Base-by-base conservation (phyloP, 108 stramenopile species). In the Nannochloropsis gaditana region DNA sequence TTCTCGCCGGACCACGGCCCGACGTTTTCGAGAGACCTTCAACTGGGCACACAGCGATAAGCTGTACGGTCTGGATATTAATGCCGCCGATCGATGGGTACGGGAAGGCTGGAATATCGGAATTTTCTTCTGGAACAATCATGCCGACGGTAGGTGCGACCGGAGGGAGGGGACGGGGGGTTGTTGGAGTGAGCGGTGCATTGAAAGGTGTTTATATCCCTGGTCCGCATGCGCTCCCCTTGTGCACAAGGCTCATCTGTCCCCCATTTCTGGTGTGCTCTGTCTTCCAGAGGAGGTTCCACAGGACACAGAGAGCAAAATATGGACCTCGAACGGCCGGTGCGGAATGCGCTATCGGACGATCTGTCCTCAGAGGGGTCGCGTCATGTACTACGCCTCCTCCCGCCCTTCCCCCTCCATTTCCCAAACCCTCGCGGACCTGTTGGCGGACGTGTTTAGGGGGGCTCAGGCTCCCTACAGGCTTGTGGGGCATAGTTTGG, bases 101-200 rank as follows among this genome's bases (percentile, higher is more conserved):
- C 59, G 59, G n/a, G 59, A 73, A n/a, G 59, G 59, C 19, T 73
- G 59, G 59, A 73, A 73, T 73, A 73, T 73, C 59, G 59, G 59
- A n/a, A 73, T 73, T 2, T 73, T 73, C 59, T 73, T 73, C 6
- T 73, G 59, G 59, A 73, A 73, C 59, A 73, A 73, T n/a, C 59
- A 73, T 73, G 59, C 59, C 2, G 59, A 73, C 6, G 59, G 59
- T 31, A 31, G 31, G 31, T 73, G 59, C 59, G 59, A n/a, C 8
- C 3, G 59, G 59, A n/a, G n/a, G 59, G 59, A n/a, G n/a, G 59
- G 59, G 59, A 8, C 4, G n/a, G 8, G n/a, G 59, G 0, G 8
- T 2, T 73, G 59, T 73, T 73, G 59, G 59, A 73, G 59, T 15
- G 59, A 73, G n/a, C 19, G 4, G 8, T n/a, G 47, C 31, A 31